These are phyloP conservation scores for Sicyos baderoa DNA, from an alignment of 306 rosid species.

Conservation along the genomic window DNA sequence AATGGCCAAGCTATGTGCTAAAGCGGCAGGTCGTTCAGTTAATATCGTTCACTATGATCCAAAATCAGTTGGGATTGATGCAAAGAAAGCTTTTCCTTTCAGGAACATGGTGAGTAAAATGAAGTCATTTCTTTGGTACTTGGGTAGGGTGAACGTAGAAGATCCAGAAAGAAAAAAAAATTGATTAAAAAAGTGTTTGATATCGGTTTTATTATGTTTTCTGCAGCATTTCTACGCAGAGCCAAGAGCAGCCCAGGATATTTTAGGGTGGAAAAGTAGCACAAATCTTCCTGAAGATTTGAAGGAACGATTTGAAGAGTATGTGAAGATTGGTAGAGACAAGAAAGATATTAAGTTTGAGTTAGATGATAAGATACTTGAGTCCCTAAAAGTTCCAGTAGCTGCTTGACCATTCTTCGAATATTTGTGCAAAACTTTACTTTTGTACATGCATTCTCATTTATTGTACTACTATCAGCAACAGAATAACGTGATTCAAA, in stretches of 20 bases:
- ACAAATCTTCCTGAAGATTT: constrained; percentile 73
- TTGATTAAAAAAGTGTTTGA: neutral
- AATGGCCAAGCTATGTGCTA: constrained; percentile 80
- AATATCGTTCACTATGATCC: constrained; percentile 82
- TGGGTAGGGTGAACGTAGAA: neutral
- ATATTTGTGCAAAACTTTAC: neutral
- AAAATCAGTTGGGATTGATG: constrained; percentile 69
- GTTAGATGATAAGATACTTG: constrained; percentile 72
- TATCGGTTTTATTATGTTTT: neutral
- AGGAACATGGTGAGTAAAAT: constrained; percentile 47
- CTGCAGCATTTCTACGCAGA: constrained; percentile 93
- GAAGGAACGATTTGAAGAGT: constrained; percentile 76
- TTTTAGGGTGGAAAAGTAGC: constrained; percentile 61
- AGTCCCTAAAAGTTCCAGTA: constrained; percentile 65
- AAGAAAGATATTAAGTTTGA: constrained; percentile 65
- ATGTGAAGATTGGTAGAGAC: constrained; percentile 77
- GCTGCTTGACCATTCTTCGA: constrained; percentile 35
- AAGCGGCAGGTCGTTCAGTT: constrained; percentile 74
- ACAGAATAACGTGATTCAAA: neutral
- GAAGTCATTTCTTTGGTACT: neutral
- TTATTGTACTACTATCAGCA: neutral
- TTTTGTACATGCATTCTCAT: neutral
- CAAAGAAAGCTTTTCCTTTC: constrained; percentile 92
- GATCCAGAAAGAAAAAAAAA: neutral
- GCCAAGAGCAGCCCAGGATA: constrained; percentile 80